Conservation (phyloP, 2,329 filamentous ascomycete species). For the Beauveria caledonica region DNA sequence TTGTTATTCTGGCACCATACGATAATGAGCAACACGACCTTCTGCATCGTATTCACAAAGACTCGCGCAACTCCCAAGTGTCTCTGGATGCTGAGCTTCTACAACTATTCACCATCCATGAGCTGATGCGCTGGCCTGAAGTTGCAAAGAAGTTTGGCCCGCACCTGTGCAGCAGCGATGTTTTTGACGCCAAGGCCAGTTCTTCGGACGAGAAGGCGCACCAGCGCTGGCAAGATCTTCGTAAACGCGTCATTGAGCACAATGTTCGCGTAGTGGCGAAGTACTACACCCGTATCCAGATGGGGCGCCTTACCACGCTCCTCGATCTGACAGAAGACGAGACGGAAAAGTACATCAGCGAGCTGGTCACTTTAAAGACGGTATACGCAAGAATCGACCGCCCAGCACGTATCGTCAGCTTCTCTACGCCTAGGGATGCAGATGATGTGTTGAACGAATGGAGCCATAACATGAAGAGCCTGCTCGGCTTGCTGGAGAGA, state of each 20-base stretch:
- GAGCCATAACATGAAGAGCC: slow-evolving; percentile 95
- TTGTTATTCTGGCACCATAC: slow-evolving; percentile 89
- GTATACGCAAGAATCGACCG: slow-evolving; percentile 97
- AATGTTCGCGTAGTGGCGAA: slow-evolving; percentile 96
- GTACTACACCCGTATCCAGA: slow-evolving; percentile 96
- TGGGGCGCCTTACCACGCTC: slow-evolving; percentile 80
- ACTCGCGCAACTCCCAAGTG: slow-evolving; percentile 71
- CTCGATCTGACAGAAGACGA: slow-evolving; percentile 90
- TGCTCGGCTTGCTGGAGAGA: slow-evolving; percentile 75
- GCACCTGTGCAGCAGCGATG: slow-evolving; percentile 79
- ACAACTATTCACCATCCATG: slow-evolving; percentile 88
- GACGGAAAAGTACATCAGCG: slow-evolving; percentile 98
- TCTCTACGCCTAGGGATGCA: slow-evolving; percentile 87
- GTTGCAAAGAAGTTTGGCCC: slow-evolving; percentile 83
- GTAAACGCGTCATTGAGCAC: slow-evolving; percentile 98
- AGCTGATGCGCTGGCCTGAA: slow-evolving; percentile 97
- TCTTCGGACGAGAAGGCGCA: slow-evolving; percentile 72
- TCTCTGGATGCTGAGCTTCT: slow-evolving; percentile 76
- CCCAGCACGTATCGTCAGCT: slow-evolving; percentile 84
- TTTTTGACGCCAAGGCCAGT: slow-evolving; percentile 64
- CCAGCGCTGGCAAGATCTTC: slow-evolving; percentile 85
- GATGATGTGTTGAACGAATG: slow-evolving; percentile 97
- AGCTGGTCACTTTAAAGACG: slow-evolving; percentile 94
- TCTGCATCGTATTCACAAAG: slow-evolving; percentile 83
- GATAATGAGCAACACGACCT: slow-evolving; percentile 99